Percentiles rank a stretch among this genome's conserved stretches.
phyloP scores from a whole-genome alignment of 1,284 basidiomycete genomes.

The Moesziomyces globuligerus region DNA sequence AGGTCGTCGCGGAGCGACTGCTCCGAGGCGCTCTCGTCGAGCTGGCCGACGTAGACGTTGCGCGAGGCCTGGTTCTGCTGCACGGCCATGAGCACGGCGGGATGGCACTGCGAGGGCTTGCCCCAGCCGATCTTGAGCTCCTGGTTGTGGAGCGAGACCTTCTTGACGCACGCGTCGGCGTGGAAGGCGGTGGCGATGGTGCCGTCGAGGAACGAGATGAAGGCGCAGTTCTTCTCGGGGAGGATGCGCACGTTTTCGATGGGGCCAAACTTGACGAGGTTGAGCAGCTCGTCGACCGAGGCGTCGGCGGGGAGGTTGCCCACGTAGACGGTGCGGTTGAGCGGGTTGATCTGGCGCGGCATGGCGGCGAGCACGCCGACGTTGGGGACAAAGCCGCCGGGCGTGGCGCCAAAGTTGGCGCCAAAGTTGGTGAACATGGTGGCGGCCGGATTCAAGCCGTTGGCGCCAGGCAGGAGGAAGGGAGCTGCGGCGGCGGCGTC shows the following conservation, averaged over 20 bases:
- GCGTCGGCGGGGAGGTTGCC: conserved; percentile 96
- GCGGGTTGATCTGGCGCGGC: conserved; percentile 40
- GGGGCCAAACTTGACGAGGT: conserved; percentile 96
- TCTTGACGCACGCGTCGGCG: conserved; percentile 65
- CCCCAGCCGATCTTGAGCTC: conserved; percentile 68
- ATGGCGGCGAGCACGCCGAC: conserved; percentile 31
- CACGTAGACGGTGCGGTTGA: conserved; percentile 88
- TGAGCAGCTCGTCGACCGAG: conserved; percentile 95
- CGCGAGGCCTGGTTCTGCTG: conserved; percentile 65
- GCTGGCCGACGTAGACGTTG: conserved; percentile 64
- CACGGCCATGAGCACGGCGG: conserved; percentile 64
- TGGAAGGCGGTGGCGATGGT: conserved; percentile 64
- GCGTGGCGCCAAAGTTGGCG: conserved; percentile 31
- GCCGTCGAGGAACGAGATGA: conserved; percentile 76
- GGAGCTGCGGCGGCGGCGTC: conserved; percentile 24
- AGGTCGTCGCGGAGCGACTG: conserved; percentile 61
- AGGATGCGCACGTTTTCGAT: conserved; percentile 93
- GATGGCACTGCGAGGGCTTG: conserved; percentile 60
- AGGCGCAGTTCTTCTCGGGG: conserved; percentile 97
- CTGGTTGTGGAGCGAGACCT: conserved; percentile 62
- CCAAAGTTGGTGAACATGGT: conserved; percentile 37
- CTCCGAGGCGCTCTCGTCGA: conserved; percentile 60
- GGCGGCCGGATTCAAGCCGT: conserved; percentile 19
- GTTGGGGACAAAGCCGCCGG: conserved; percentile 36
- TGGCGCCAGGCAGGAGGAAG: conserved; percentile 30